These are phyloP conservation scores for Sporothrix schenckii DNA, from an alignment of 2,329 filamentous ascomycete genomes.

Conservation along the genomic window DNA sequence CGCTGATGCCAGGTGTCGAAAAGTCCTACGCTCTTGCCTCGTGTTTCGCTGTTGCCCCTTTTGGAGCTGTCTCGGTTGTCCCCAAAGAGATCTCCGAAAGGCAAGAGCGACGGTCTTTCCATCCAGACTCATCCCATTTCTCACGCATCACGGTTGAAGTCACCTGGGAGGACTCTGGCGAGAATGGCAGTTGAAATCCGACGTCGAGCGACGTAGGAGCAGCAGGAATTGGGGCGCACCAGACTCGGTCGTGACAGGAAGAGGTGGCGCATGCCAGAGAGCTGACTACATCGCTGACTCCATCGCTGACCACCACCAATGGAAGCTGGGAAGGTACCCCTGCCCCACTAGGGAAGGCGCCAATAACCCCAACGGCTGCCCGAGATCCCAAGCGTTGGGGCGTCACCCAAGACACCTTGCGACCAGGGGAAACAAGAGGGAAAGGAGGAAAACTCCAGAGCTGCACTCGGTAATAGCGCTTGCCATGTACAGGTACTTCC, in stretches of 20 bases:
- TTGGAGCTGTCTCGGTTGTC: slow-evolving; percentile 27
- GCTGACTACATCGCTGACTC: slow-evolving; percentile 28
- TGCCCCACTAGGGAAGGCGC: slow-evolving; percentile 28
- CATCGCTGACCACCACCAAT: slow-evolving; percentile 28
- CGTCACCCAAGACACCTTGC: slow-evolving; percentile 11
- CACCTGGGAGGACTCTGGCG: background rate
- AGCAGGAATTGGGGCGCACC: background rate
- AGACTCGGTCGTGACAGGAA: slow-evolving; percentile 8
- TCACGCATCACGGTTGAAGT: background rate
- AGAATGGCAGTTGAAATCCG: slow-evolving; percentile 9
- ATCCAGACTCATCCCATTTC: background rate
- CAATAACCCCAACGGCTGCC: slow-evolving; percentile 30
- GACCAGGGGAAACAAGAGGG: background rate
- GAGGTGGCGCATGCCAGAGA: slow-evolving; percentile 10
- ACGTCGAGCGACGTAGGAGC: background rate
- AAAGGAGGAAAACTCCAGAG: slow-evolving; percentile 17
- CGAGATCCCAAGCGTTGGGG: slow-evolving; percentile 28
- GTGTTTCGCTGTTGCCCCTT: slow-evolving; percentile 18
- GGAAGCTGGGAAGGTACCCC: background rate
- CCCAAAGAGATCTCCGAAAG: slow-evolving; percentile 30
- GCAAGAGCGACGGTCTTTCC: background rate
- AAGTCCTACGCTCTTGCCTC: slow-evolving; percentile 31
- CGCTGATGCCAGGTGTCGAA: slow-evolving; percentile 28
- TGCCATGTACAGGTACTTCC: slow-evolving; percentile 41
- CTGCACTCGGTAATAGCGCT: background rate